phyloP scores from a whole-genome alignment of 2,329 filamentous ascomycete genomes.

The Cladosporium sp. region DNA sequence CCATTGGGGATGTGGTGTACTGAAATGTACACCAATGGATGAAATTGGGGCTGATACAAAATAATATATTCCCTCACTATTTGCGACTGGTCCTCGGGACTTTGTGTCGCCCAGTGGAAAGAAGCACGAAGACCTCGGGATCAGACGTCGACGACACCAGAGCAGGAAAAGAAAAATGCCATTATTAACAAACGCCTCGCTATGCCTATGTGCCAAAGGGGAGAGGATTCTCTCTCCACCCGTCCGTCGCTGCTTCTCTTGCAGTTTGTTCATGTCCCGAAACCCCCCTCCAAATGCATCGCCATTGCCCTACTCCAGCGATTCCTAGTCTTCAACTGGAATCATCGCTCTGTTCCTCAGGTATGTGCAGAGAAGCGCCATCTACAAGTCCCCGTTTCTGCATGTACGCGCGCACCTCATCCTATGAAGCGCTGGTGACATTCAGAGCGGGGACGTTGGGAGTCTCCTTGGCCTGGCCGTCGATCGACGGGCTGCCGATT shows the following conservation, averaged over 20 bases:
- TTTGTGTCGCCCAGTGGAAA: no score
- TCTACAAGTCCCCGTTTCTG: neutral
- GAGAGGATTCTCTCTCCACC: neutral
- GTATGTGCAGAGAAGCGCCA: constrained; percentile 4
- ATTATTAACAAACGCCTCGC: constrained; percentile 2
- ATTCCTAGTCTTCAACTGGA: neutral
- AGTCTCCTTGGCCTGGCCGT: constrained; percentile 6
- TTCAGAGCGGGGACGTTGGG: constrained; percentile 7
- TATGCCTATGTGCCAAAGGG: constrained; percentile 6
- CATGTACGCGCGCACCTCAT: neutral
- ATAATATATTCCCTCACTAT: no score
- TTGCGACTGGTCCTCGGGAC: no score
- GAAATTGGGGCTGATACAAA: no score
- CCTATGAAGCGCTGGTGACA: constrained; percentile 10
- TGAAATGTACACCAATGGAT: constrained; percentile 4
- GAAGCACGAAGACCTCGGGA: no score
- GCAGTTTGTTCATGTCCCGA: neutral
- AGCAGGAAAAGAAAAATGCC: neutral
- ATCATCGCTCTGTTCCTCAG: neutral
- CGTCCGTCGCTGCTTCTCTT: neutral
- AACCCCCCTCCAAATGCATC: neutral
- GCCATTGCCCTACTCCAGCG: no score
- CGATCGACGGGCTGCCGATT: constrained; percentile 13
- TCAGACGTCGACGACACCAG: neutral
- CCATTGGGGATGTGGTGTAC: constrained; percentile 17